Evolutionary conservation across 331 rosid genomes (phyloP), one percentile per base, ranked within the genome.

Genomic region (Dryas integrifolia): DNA sequence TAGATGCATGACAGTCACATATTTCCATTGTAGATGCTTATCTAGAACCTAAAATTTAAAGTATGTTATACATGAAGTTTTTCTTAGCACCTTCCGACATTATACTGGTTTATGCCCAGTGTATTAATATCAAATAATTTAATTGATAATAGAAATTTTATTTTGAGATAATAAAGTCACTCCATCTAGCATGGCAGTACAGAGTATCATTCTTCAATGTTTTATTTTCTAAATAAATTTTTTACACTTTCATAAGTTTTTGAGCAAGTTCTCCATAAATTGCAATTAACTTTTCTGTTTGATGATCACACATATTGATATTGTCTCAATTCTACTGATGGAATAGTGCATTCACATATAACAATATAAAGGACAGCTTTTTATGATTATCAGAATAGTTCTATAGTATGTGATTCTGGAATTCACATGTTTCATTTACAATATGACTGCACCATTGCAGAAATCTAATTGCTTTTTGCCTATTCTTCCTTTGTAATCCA

Each of bases 401-500:
- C 6, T 15, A 9, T 16, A 51, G 39, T 10, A 69, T 15, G n/a
- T 50, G 48, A 68, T 24, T 44, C 72, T 38, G 60, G 9, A 68
- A 68, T 38, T 51, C 48, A 50, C 16, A 40, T 9, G 49, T 69
- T 39, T 50, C 50, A 16, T n/a, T 69, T 52, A 52, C 40, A 7
- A 9, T 40, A 9, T 39, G 0, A 9, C 50, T 51, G 48, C 56
- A 2, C 5, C n/a, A 5, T 5, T 9, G 21, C 21, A 35, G 59
- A 35, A 35, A 39, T 67, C 30, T 5, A 35, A 49, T 67, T 35
- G 16, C 21, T 38, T 14, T 13, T 57, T 3, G 43, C 46, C 46
- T n/a, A 4, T 72, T 21, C 8, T 14, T 56, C 35, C 47, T 4
- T 58, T 43, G 18, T 53, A 24, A 63, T 60, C 48, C 78, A 88